These are phyloP conservation scores for Thecaphora frezii DNA, from an alignment of 1,284 basidiomycete species.

Conservation along the genomic window DNA sequence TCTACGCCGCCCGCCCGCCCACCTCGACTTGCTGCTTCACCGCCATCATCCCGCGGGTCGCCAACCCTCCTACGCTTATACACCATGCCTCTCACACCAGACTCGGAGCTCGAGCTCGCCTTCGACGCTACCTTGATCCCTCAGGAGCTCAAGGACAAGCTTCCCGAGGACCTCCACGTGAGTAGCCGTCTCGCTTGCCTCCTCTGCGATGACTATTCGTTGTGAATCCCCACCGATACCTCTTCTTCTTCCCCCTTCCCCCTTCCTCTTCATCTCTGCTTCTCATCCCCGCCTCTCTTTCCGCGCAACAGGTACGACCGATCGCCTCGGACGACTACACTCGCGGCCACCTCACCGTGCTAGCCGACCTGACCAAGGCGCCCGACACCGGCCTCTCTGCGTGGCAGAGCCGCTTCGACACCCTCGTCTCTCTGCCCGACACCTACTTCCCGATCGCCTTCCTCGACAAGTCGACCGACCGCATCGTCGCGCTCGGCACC, in stretches of 20 bases:
- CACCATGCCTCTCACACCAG: slow-evolving; percentile 66
- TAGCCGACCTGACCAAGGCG: slow-evolving; percentile 75
- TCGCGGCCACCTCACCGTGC: slow-evolving; percentile 79
- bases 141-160: slow-evolving; percentile 65
- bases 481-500: slow-evolving; percentile 80
- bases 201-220: slow-evolving; percentile 2
- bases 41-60: neutral
- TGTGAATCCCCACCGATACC: neutral
- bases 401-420: slow-evolving; percentile 47
- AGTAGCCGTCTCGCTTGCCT: slow-evolving; percentile 26
- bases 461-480: slow-evolving; percentile 72
- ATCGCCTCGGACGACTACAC: slow-evolving; percentile 80
- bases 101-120: slow-evolving; percentile 72
- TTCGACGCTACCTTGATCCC: slow-evolving; percentile 73
- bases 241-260: no score
- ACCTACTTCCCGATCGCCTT: slow-evolving; percentile 82
- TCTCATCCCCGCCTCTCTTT: neutral
- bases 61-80: neutral
- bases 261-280: neutral
- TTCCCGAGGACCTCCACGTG: slow-evolving; percentile 68
- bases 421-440: slow-evolving; percentile 19
- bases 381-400: slow-evolving; percentile 74
- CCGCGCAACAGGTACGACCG: slow-evolving; percentile 73
- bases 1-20: no score
- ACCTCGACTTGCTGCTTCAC: neutral